Evolutionary conservation across 805 yeast genomes (phyloP).

Genomic region (Candida chauliodis): DNA sequence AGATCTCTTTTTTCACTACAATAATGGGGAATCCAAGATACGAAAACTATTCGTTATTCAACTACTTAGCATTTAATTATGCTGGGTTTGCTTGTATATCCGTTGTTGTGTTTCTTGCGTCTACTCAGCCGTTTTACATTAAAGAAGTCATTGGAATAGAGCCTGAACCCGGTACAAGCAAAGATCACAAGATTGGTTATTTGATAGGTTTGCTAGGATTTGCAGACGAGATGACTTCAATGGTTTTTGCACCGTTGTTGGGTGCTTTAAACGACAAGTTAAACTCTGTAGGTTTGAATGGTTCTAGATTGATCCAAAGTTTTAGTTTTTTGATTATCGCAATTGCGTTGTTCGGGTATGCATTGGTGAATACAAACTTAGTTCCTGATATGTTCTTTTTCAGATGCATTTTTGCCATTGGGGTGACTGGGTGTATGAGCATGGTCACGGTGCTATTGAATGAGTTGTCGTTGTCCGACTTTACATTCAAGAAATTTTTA

Average conservation of each 20-base stretch:
- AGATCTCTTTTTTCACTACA: neutral
- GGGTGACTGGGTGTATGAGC: constrained; percentile 52
- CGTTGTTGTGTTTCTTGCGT: constrained; percentile 34
- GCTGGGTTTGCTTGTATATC: constrained; percentile 38
- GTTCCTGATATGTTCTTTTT: constrained; percentile 42
- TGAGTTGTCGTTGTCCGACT: constrained; percentile 48
- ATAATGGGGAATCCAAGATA: constrained; percentile 3
- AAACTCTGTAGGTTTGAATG: constrained; percentile 28
- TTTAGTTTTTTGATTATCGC: constrained; percentile 49
- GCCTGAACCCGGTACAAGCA: constrained; percentile 8
- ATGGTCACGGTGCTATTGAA: constrained; percentile 61
- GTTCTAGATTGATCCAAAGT: constrained; percentile 51
- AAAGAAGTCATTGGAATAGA: constrained; percentile 27
- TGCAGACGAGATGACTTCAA: constrained; percentile 56
- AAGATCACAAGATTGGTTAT: constrained; percentile 26
- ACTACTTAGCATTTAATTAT: constrained; percentile 31
- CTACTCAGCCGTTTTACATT: constrained; percentile 40
- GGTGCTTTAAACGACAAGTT: constrained; percentile 63
- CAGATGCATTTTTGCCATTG: constrained; percentile 58
- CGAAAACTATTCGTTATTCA: constrained; percentile 12
- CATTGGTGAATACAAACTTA: constrained; percentile 30
- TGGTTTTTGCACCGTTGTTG: constrained; percentile 53
- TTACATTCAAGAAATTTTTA: constrained; percentile 23
- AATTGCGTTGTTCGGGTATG: constrained; percentile 46
- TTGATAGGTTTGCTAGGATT: constrained; percentile 39